These are phyloP conservation scores for Periconia sp. DNA, from an alignment of 2,329 filamentous ascomycete species.

Conservation along the genomic window DNA sequence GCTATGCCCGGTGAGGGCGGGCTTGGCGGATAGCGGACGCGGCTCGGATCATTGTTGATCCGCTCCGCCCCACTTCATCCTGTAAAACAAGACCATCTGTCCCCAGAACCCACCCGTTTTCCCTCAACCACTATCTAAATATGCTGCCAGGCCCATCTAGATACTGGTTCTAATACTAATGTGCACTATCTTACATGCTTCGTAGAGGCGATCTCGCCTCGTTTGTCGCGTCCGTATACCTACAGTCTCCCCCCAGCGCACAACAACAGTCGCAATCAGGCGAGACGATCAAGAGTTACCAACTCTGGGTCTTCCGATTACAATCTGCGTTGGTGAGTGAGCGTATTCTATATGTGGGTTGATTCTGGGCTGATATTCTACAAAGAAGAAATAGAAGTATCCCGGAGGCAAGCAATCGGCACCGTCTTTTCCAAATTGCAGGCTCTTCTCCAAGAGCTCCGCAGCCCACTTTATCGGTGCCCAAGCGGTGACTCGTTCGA, in stretches of 20 bases:
- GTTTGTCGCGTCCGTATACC: conserved; percentile 1
- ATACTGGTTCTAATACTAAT: conserved; percentile 3
- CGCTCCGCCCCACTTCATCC: conserved; percentile 5
- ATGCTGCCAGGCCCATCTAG: not conserved
- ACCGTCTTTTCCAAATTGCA: too few species aligned
- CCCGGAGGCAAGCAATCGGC: too few species aligned
- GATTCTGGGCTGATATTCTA: too few species aligned
- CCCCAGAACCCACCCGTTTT: conserved; percentile 1
- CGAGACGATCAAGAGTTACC: too few species aligned
- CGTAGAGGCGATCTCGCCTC: not conserved
- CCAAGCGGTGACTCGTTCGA: too few species aligned
- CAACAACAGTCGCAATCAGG: too few species aligned
- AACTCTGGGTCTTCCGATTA: too few species aligned
- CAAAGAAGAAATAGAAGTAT: too few species aligned
- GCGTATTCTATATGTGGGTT: too few species aligned
- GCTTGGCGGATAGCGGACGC: conserved; percentile 2
- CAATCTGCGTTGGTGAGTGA: too few species aligned
- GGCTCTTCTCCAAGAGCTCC: too few species aligned
- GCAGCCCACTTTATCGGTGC: too few species aligned
- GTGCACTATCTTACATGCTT: not conserved
- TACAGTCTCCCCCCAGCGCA: conserved; percentile 1
- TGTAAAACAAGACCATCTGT: conserved; percentile 3
- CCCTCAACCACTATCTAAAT: not conserved
- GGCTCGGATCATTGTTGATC: conserved; percentile 3
- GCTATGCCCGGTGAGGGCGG: conserved; percentile 2